Conservation (phyloP, 2,329 filamentous ascomycete species). For the Intubia oerlemansii region DNA sequence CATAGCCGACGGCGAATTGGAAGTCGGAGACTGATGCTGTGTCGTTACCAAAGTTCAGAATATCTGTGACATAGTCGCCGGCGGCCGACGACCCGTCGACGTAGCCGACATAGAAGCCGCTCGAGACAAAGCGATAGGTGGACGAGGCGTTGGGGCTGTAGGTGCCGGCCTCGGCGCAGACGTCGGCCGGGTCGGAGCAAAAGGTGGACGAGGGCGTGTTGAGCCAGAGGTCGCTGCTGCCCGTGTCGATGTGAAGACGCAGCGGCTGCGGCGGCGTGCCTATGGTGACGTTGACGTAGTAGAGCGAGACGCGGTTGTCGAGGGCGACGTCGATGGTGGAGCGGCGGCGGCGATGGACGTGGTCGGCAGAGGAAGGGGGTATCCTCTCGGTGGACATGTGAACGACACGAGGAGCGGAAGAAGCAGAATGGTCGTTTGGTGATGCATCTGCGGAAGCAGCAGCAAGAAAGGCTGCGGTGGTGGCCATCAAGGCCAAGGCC, state of each 20-base stretch:
- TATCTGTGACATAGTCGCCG: slow-evolving; percentile 68
- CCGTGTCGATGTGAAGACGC: slow-evolving; percentile 42
- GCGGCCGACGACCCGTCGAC: slow-evolving; percentile 57
- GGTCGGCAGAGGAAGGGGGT: too few relatives aligned
- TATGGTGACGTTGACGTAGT: slow-evolving; percentile 39
- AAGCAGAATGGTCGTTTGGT: neutral
- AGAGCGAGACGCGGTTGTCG: slow-evolving; percentile 41
- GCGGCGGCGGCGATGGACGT: slow-evolving; percentile 23
- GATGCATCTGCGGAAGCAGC: too few relatives aligned
- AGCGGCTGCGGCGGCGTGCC: slow-evolving; percentile 39
- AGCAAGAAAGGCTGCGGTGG: too few relatives aligned
- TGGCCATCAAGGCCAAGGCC: too few relatives aligned
- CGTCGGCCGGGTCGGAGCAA: slow-evolving; percentile 26
- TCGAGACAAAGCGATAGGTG: slow-evolving; percentile 52
- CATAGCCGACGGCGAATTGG: slow-evolving; percentile 57
- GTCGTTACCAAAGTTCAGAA: slow-evolving; percentile 30
- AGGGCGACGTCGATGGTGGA: slow-evolving; percentile 22
- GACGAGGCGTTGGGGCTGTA: slow-evolving; percentile 54
- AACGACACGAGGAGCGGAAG: slow-evolving; percentile 23
- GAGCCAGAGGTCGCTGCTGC: slow-evolving; percentile 49
- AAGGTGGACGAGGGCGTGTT: slow-evolving; percentile 41
- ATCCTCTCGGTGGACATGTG: slow-evolving; percentile 22
- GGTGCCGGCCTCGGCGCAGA: slow-evolving; percentile 40
- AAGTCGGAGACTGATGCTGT: too few relatives aligned
- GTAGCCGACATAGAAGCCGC: slow-evolving; percentile 72